These are phyloP conservation scores for Penstemon davidsonii DNA, from an alignment of 257 asterid species.

Conservation along the genomic window DNA sequence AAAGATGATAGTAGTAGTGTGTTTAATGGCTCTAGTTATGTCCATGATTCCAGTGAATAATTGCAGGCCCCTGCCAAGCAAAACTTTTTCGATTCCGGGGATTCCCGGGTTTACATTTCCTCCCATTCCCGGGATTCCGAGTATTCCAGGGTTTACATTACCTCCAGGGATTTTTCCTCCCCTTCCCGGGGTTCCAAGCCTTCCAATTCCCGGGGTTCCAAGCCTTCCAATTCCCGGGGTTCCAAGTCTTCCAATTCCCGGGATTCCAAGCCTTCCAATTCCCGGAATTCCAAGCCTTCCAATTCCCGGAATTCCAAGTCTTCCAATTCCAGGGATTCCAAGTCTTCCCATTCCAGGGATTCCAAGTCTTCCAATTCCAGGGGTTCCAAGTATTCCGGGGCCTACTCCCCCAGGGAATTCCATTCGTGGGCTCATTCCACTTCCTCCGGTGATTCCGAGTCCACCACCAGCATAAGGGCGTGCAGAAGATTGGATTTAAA, in stretches of 20 bases:
- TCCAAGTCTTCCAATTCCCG: neutral
- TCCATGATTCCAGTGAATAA: neutral
- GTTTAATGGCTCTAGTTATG: constrained; percentile 16
- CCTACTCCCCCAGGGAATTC: neutral
- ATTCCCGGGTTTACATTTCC: neutral
- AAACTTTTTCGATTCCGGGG: no score
- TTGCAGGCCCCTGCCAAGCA: neutral
- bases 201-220: neutral
- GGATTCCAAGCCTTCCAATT: no score
- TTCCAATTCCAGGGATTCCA: constrained; percentile 7
- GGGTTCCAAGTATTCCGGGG: neutral
- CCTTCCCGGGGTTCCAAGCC: neutral
- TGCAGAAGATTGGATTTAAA: constrained; percentile 7
- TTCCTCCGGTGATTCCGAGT: neutral
- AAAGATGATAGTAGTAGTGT: neutral
- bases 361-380: neutral
- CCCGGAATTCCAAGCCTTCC: constrained; percentile 1
- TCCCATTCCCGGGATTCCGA: neutral
- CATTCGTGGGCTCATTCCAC: neutral
- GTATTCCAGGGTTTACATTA: neutral
- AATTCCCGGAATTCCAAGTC: neutral
- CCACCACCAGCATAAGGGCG: constrained; percentile 13
- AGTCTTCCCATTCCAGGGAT: neutral
- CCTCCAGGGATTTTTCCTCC: neutral
- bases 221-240: neutral